Conservation (phyloP, 129 eudicot genomes). For the Apium graveolens region DNA sequence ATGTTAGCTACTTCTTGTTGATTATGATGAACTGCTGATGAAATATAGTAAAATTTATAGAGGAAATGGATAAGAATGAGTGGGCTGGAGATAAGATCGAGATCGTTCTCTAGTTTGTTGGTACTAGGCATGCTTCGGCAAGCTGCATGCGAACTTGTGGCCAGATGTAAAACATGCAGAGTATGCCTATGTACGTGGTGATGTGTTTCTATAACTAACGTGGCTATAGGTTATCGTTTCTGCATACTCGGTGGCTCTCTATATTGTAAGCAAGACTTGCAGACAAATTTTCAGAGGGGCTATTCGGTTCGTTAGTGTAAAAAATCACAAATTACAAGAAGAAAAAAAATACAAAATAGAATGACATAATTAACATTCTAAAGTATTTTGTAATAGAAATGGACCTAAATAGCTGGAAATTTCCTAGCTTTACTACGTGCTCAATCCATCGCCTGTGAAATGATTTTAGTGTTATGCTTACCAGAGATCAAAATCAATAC, state of each 20-base stretch:
- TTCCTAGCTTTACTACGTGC: too few species aligned
- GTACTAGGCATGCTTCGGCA: neutral
- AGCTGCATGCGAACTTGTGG: neutral
- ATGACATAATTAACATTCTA: too few species aligned
- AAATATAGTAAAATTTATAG: neutral
- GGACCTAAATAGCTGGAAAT: too few species aligned
- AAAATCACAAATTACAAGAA: too few species aligned
- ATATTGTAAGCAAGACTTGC: too few species aligned
- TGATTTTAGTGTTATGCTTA: too few species aligned
- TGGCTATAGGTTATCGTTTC: neutral
- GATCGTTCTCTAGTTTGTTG: neutral
- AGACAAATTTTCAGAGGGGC: too few species aligned
- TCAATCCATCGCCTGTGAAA: too few species aligned
- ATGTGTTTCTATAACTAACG: neutral
- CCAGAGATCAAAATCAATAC: too few species aligned
- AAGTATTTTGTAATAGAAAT: too few species aligned
- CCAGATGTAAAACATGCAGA: neutral
- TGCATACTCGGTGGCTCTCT: neutral
- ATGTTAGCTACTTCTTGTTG: neutral
- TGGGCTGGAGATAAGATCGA: neutral
- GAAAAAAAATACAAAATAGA: too few species aligned
- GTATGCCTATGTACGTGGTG: neutral
- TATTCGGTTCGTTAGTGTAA: too few species aligned
- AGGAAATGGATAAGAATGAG: neutral
- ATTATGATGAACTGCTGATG: neutral